Conservation (phyloP, 176 grass and related monocot genomes). For the Carex scoparia region DNA sequence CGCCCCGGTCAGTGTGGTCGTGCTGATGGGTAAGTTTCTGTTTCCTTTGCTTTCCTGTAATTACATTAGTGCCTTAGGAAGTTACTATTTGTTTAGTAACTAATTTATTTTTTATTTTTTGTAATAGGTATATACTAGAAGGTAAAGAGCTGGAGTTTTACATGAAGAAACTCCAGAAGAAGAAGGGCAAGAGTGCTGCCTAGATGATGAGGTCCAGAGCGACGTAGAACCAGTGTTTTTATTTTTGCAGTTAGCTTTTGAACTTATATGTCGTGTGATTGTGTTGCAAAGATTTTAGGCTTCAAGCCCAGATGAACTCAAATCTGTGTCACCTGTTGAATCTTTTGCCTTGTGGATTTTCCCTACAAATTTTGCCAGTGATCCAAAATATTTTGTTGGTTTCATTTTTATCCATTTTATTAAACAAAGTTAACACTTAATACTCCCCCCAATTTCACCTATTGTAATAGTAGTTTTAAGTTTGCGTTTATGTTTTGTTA, state of each 20-base stretch:
- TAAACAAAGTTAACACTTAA: not conserved
- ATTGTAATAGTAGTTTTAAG: not conserved
- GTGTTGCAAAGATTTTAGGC: slow-evolving; percentile 3
- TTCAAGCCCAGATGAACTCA: not conserved
- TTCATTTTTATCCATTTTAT: not conserved
- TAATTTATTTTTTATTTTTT: not conserved
- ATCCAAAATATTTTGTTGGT: not conserved
- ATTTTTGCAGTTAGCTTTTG: slow-evolving; percentile 20
- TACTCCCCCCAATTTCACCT: not conserved
- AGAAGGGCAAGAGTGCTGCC: slow-evolving; percentile 82
- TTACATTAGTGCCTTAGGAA: not conserved
- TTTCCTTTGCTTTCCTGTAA: not conserved
- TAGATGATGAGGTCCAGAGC: slow-evolving; percentile 26
- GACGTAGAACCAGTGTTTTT: not conserved
- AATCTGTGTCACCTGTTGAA: slow-evolving; percentile 9
- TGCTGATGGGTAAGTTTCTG: slow-evolving; percentile 58
- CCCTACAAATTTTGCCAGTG: slow-evolving; percentile 1
- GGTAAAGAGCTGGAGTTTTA: slow-evolving; percentile 90
- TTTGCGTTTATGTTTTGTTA: no score
- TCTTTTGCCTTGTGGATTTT: not conserved
- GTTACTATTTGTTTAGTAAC: no score
- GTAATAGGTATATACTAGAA: slow-evolving; percentile 70
- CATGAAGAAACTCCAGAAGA: slow-evolving; percentile 86
- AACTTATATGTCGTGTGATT: slow-evolving; percentile 1
- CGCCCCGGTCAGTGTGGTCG: slow-evolving; percentile 86